Evolutionary conservation across 139 green algal genomes (phyloP).

Genomic region (Tetratostichococcus sp.): DNA sequence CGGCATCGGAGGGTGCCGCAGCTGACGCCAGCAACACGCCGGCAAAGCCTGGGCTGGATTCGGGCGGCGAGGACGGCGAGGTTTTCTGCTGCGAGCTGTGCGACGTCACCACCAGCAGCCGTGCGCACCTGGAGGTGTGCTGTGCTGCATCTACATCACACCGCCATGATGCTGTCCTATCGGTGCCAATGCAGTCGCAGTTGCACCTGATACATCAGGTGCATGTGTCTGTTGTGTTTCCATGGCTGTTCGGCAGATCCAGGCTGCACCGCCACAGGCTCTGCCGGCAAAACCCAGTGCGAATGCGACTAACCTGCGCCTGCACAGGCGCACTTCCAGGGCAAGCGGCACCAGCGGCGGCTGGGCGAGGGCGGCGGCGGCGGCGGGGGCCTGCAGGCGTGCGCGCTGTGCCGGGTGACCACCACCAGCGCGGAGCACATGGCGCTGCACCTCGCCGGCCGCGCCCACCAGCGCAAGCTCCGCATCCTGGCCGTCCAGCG

Average conservation of each 20-base stretch:
- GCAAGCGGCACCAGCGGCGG: neutral
- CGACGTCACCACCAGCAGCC: neutral
- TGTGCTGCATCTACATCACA: no score
- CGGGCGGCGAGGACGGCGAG: neutral
- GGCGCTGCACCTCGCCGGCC: conserved; percentile 19
- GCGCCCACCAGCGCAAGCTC: conserved; percentile 14
- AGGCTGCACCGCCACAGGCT: no score
- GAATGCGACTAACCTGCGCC: no score
- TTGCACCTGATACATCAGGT: no score
- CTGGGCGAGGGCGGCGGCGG: conserved; percentile 1
- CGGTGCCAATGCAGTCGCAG: no score
- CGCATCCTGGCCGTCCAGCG: neutral
- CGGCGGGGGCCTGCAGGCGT: conserved; percentile 6
- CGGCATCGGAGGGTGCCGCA: no score
- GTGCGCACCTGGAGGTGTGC: neutral
- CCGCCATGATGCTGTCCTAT: no score
- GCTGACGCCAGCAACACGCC: no score
- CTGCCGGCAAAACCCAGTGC: no score
- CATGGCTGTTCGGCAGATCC: no score
- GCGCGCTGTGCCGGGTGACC: conserved; percentile 23
- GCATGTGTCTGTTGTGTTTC: no score
- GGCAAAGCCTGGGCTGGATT: neutral
- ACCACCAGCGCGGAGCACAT: conserved; percentile 23
- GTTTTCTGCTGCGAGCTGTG: neutral
- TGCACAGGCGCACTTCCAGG: neutral